Conservation (phyloP, 2,329 filamentous ascomycete genomes). For the Arachnopeziza araneosa region DNA sequence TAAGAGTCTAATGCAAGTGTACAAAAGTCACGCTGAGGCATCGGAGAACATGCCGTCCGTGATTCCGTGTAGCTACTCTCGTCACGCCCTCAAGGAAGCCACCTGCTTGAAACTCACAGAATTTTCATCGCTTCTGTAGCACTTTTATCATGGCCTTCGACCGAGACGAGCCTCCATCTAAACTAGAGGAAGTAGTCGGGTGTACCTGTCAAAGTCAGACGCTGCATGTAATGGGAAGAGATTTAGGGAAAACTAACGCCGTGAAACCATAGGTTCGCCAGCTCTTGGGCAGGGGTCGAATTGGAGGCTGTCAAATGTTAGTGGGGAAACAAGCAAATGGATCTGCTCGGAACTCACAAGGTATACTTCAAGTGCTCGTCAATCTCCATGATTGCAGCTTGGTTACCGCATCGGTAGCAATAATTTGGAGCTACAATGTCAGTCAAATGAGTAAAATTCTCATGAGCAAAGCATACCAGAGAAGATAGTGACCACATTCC, state of each 20-base stretch:
- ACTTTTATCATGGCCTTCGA: slow-evolving; percentile 4
- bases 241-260: slow-evolving; percentile 52
- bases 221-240: neutral
- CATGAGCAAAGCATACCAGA: slow-evolving; percentile 56
- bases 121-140: slow-evolving; percentile 20
- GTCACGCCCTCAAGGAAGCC: neutral
- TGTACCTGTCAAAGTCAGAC: slow-evolving; percentile 49
- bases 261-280: slow-evolving; percentile 97
- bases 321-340: slow-evolving; percentile 7
- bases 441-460: slow-evolving; percentile 17
- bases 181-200: slow-evolving; percentile 96
- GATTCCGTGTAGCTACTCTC: neutral
- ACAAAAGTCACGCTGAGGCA: slow-evolving; percentile 19
- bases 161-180: neutral
- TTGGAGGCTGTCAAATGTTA: slow-evolving; percentile 69
- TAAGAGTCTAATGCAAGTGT: slow-evolving; percentile 29
- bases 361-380: slow-evolving; percentile 99
- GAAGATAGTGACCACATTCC: slow-evolving; percentile 98
- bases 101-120: neutral
- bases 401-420: slow-evolving; percentile 98
- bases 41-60: neutral
- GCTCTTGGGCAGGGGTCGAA: slow-evolving; percentile 97
- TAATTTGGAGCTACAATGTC: slow-evolving; percentile 69
- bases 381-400: slow-evolving; percentile 99
- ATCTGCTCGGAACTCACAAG: slow-evolving; percentile 62